Base-by-base conservation (phyloP, 108 stramenopile genomes). In the Pseudonitzschia delicatissima region DNA sequence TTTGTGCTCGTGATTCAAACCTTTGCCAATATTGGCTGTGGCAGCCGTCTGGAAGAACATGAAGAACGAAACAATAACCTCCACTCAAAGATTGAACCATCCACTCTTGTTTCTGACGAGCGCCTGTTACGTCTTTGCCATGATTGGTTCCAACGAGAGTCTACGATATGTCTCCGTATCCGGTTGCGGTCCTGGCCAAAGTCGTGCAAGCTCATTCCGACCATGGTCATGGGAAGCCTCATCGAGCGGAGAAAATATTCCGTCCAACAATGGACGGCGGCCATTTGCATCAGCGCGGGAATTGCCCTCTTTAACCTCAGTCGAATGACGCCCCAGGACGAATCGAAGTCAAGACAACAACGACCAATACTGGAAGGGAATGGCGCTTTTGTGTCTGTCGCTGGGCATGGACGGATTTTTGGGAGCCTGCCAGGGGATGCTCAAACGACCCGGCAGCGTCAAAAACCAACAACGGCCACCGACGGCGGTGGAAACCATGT, bases 141-240 rank as follows among this genome's bases (percentile, higher is more conserved):
- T 94, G 93, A 66, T 76, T 2, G 76, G 77, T 3, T 82, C 82
- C 32, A 94, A 94, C 61, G 90, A 94, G 68, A 74, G 87, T 8
- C 68, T 94, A 3, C 81, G 75, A n/a, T 90, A 78, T 58, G 93
- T 94, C 5, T n/a, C 86, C 90, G 2, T 98, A 95, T 70, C 97
- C 97, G 11, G 88, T 93, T 26, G 91, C 90, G 47, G 92, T 95
- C 1, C 77, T 98, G 72, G 95, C 91, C 20, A 98, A 98, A 78
- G n/a, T 84, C 84, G 40, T 93, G 93, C 62, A 98, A 98, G 82
- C 78, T 98, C 21, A 91, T 98, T 20, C 97, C 97, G 11, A 94
- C 92, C 28, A 96, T 98, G 93, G 47, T 89, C 2, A 86, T 85
- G 45, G 89, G 89, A 27, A 76, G 70, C 61, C 57, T 91, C 7